These are phyloP conservation scores for Solanum chiquidenum DNA, from an alignment of 257 asterid genomes.

Conservation along the genomic window DNA sequence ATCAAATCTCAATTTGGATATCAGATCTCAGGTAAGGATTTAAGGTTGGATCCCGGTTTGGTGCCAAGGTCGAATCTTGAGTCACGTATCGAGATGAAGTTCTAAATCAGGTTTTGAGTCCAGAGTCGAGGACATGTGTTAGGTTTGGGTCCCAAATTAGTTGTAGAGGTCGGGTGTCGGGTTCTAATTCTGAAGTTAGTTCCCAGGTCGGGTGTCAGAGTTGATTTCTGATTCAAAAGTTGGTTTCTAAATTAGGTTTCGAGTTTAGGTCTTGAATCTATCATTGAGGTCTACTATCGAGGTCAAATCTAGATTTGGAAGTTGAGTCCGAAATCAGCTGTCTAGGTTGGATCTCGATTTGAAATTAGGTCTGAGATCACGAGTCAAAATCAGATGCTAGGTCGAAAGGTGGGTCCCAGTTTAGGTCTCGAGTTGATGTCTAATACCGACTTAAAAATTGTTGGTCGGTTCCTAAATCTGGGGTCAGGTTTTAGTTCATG, in stretches of 20 bases:
- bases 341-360: background rate
- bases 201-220: background rate
- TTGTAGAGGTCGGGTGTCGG: background rate
- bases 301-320: background rate
- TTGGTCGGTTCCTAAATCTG: background rate
- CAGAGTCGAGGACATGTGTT: background rate
- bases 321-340: background rate
- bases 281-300: background rate
- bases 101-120: too few species aligned
- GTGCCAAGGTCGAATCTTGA: background rate
- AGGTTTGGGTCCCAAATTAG: background rate
- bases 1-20: too few species aligned
- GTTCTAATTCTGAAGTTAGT: background rate
- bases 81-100: background rate
- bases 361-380: background rate
- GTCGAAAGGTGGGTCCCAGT: background rate
- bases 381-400: background rate
- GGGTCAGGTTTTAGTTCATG: background rate
- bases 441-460: too few species aligned
- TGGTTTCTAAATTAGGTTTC: background rate
- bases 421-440: background rate
- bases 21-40: background rate
- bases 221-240: background rate
- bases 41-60: background rate
- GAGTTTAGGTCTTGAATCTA: background rate